Evolutionary conservation across 228 moss, liverwort and hornwort genomes (phyloP), one percentile per base, ranked within the genome.

Genomic region (Sphagnum fallax): DNA sequence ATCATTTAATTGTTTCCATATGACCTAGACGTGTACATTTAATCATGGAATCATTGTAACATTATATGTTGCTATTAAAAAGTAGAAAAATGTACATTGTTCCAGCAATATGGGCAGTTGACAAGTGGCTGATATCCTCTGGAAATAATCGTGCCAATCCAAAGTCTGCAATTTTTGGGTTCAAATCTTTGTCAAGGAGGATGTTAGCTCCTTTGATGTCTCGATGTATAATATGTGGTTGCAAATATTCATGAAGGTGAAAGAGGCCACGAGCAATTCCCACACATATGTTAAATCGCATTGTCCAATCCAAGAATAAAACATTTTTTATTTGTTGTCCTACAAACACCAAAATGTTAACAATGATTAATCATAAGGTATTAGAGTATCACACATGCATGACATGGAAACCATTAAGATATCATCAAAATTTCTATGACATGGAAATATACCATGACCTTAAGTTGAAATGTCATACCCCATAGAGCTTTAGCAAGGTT

Each of bases 101-200:
- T 5, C 55, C 67, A 7, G 52, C 67, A 67, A 67, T 6, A 5
- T 67, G 51, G 4, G 16, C 10, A 5, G 55, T 57, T 16, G 15
- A 16, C 53, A 67, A 12, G 53, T 67, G 32, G 67, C 51, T 67
- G 4, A 32, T 11, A 0, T 67, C 52, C 18, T 67, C 53, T 12
- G 67, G 67, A 13, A 67, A 67, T 18, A 67, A 47, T n/a, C 53
- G 47, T 10, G 47, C 67, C 18, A 67, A 53, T 52, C 67, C 67
- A 48, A 67, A 67, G 55, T 67, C 67, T 4, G 16, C 67, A 67
- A 67, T 67, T 47, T 67, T 67, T 48, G 67, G 14, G 12, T 67
- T 52, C 0, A 52, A 32, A 53, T 53, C 53, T 0, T 53, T 50
- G 52, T 67, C 52, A 1, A 67, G 8, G 13, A 67, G 32, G 51